Evolutionary conservation across 2,329 filamentous ascomycete species (phyloP).

Genomic region (Shiraia bambusicola): DNA sequence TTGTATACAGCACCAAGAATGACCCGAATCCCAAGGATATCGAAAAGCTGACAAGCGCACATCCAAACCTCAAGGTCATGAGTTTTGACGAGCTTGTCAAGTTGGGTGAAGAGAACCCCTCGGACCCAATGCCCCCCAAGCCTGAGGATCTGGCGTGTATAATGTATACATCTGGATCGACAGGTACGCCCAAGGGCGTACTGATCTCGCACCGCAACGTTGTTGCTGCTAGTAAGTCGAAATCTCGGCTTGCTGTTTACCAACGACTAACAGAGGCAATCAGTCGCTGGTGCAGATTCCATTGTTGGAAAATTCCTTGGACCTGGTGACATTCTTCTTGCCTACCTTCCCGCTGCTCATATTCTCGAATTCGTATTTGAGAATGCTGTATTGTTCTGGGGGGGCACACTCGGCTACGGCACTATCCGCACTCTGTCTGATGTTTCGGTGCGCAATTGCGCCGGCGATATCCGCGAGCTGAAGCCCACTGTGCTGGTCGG

Average conservation of each 20-base stretch:
- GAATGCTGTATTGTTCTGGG: slow-evolving; percentile 85
- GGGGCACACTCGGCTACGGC: slow-evolving; percentile 90
- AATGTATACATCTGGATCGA: slow-evolving; percentile 84
- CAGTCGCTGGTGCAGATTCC: slow-evolving; percentile 74
- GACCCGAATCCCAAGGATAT: slow-evolving; percentile 56
- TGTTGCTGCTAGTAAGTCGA: slow-evolving; percentile 68
- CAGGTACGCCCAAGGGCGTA: slow-evolving; percentile 85
- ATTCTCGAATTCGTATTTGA: slow-evolving; percentile 97
- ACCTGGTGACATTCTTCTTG: slow-evolving; percentile 75
- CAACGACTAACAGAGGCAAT: slow-evolving; percentile 12
- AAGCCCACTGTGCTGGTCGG: slow-evolving; percentile 87
- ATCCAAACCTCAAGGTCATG: slow-evolving; percentile 47
- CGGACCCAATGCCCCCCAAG: slow-evolving; percentile 69
- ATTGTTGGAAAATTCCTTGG: slow-evolving; percentile 78
- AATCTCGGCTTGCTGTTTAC: neutral
- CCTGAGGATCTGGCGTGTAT: slow-evolving; percentile 79
- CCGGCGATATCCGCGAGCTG: slow-evolving; percentile 91
- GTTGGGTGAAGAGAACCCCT: slow-evolving; percentile 64
- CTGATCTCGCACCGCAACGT: slow-evolving; percentile 79
- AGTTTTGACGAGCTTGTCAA: slow-evolving; percentile 17
- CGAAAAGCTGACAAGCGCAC: slow-evolving; percentile 55
- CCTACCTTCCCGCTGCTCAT: slow-evolving; percentile 91
- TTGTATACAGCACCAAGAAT: slow-evolving; percentile 60
- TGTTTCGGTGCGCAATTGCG: slow-evolving; percentile 80
- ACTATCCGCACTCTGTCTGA: slow-evolving; percentile 88